Base-by-base conservation (phyloP, 2,329 filamentous ascomycete genomes). In the Phoma sp. region DNA sequence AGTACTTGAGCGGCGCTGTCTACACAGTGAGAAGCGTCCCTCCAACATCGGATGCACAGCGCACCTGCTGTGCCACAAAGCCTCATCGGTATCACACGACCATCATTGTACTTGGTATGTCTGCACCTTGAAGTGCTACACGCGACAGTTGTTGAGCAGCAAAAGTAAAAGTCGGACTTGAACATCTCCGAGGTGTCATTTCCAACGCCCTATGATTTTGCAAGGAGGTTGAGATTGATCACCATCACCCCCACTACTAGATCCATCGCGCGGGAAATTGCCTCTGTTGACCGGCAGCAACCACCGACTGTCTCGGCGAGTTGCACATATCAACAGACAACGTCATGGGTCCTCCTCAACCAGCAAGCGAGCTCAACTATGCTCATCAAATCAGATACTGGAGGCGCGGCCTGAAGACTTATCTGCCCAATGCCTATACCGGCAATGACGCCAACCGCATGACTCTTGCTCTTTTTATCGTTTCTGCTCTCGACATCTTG, bases 401-500 rank as follows among this genome's bases (percentile, higher is more conserved):
- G 88, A 85, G 92, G 62, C 88, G 93, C 71, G 97, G 93, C 73
- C 83, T 95, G 61, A 89, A 89, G 72, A 89, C 88, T 23, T 83
- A 89, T 58, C 86, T 99, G 6, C 95, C 95, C 0, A 83, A 87
- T 40, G 82, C 86, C 59, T 99, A 98, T 79, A 96, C 90, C 13
- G 83, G 87, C 72, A 95, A 89, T 73, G 95, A 99, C 78, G 91
- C 91, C 64, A 93, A 89, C 67, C 92, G 95, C 67, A 89, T 98
- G 80, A 89, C 89, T 4, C 86, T 98, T 49, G 92, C 87, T 62
- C 96, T 89, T 79, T 96, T 99, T 80, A 93, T 89, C 62, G 79
- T 98, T 66, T 89, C 91, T 7, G 91, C 91, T 1, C 82, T 96
- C 43, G 91, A 96, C 70, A 78, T 98, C 1, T 86, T 99, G 27